Conservation (phyloP, 345 rosid species). For the Citrus hindsii region DNA sequence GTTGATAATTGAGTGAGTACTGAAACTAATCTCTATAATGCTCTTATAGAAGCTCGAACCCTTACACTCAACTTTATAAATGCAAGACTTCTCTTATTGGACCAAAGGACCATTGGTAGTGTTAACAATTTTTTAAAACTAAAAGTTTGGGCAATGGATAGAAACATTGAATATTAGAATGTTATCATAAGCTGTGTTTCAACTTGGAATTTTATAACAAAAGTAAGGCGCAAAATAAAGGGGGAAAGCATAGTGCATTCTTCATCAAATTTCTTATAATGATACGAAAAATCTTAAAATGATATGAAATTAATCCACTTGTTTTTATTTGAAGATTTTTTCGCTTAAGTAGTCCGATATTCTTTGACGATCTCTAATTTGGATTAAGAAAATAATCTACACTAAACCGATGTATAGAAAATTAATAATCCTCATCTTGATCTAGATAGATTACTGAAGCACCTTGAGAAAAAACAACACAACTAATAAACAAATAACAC, state of each 20-base stretch:
- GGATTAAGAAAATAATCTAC: no score
- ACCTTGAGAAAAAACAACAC: neutral
- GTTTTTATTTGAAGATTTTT: no score
- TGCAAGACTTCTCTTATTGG: rapidly evolving
- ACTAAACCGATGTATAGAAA: no score
- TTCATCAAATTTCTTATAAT: neutral
- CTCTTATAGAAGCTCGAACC: no score
- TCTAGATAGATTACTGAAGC: no score
- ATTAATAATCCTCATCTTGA: no score
- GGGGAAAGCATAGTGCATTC: no score
- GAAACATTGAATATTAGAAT: neutral
- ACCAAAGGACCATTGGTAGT: no score
- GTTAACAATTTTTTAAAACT: neutral
- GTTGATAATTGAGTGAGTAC: no score
- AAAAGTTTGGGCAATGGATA: neutral
- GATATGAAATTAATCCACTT: no score
- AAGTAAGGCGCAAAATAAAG: neutral
- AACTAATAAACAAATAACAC: neutral
- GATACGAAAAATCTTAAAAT: neutral
- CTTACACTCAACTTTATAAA: rapidly evolving
- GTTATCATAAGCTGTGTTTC: neutral
- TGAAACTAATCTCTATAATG: rapidly evolving
- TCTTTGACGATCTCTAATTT: no score
- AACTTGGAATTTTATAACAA: neutral
- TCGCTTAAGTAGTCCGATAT: no score